Evolutionary conservation across 345 rosid genomes (phyloP).

Genomic region (Dimocarpus longan): DNA sequence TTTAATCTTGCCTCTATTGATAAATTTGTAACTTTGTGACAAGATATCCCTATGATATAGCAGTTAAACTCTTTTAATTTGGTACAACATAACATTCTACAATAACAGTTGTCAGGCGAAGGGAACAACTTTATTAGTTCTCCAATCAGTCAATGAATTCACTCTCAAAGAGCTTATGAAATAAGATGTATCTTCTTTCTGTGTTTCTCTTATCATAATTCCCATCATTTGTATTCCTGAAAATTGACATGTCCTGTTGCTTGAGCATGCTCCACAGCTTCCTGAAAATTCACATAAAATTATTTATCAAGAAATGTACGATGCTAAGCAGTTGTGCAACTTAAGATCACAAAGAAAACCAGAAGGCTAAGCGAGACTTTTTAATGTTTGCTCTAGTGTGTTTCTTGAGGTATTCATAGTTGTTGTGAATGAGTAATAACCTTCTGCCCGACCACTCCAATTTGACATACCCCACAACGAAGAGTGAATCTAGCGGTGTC

Average conservation of each 20-base stretch:
- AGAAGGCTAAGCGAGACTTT: not conserved
- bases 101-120: not conserved
- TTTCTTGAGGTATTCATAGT: not conserved
- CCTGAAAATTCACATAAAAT: not conserved
- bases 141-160: not conserved
- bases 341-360: not conserved
- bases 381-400: not conserved
- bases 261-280: not conserved
- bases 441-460: constrained; percentile 90
- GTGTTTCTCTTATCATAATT: too few relatives aligned
- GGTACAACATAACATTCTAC: not conserved
- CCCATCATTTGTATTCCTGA: not conserved
- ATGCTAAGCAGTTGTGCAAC: too few relatives aligned
- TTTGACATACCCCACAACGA: constrained; percentile 95
- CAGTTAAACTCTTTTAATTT: not conserved
- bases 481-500: constrained; percentile 83
- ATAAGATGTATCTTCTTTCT: too few relatives aligned
- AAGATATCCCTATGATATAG: too few relatives aligned
- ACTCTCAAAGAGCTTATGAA: not conserved
- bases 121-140: not conserved
- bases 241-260: not conserved
- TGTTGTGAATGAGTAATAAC: constrained; percentile 25
- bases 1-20: too few relatives aligned
- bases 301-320: too few relatives aligned
- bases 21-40: too few relatives aligned